Base-by-base conservation (phyloP, 306 rosid species). In the Citrullus colocynthis region DNA sequence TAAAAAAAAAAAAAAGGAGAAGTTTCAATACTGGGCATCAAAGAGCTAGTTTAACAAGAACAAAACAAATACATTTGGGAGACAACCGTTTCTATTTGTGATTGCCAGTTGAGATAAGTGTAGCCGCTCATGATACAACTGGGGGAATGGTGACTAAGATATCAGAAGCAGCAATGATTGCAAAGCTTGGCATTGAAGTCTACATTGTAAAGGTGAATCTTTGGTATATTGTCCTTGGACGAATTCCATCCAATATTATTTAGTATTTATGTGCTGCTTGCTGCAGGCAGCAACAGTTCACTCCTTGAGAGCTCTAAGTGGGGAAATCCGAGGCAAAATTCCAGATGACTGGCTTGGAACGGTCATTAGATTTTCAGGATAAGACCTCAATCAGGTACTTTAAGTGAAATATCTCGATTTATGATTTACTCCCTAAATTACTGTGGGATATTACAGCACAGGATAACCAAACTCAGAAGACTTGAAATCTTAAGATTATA, bases 331-430 rank as follows among this genome's bases (percentile, higher is more conserved):
- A 78, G 79, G 77, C 81, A 28, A 80, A 82, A 83, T 92, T 79
- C 96, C 98, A 1, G 88, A 87, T 28, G 97, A 95, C 82, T 95
- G 98, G 97, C 89, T 85, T 12, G 98, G 98, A 42, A 95, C 97
- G 0, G 86, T 81, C 6, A 96, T 95, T 82, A 86, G 92, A 14
- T 88, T 87, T 51, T 72, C 75, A 12, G 66, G 77, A 84, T 87
- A 84, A 54, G 82, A 14, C 78, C 37, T 57, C 44, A 15, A 45
- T 28, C 69, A 71, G 57, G 41, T 71, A 28, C 76, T 52, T 52
- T 17, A 20, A 52, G 20, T 52, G 57, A 17, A 52, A 52, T 52
- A 52, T 52, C 57, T 16, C 7, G 4, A 44, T 0, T 44, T 69
- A 44, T 21, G 18, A 42, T 69, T 11, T 12, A 67, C 36, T 69